phyloP scores from a whole-genome alignment of 1,284 basidiomycete species.

The Cronartium quercuum region DNA sequence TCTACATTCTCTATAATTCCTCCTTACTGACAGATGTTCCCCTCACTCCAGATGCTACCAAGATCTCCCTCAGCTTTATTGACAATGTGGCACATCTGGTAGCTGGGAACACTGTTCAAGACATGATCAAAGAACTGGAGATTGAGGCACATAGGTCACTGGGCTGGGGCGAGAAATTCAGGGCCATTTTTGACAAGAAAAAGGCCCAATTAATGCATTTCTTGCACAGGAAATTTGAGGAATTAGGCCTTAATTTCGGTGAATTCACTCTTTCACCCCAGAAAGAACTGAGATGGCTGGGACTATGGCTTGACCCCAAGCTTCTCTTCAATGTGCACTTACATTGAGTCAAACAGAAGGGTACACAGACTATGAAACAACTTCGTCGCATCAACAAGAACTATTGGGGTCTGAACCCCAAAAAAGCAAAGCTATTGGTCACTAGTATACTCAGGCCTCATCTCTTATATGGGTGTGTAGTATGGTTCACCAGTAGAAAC shows the following conservation, averaged over 20 bases:
- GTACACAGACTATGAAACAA: neutral
- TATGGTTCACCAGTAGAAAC: neutral
- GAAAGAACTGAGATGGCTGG: neutral
- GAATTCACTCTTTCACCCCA: neutral
- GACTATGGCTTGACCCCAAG: slow-evolving; percentile 13
- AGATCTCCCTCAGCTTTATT: neutral
- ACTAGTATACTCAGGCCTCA: neutral
- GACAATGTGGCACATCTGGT: slow-evolving; percentile 8
- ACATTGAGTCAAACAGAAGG: neutral
- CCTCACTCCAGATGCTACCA: neutral
- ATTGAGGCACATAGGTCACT: neutral
- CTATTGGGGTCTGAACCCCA: neutral
- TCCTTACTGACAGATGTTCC: neutral
- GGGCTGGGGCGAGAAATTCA: neutral
- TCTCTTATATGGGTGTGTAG: neutral
- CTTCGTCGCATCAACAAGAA: neutral
- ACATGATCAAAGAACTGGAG: neutral
- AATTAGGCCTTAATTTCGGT: neutral
- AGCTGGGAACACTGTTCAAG: neutral
- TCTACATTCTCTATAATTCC: slow-evolving; percentile 1
- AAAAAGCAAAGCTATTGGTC: neutral
- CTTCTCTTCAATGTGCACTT: slow-evolving; percentile 3
- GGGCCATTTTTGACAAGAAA: slow-evolving; percentile 5
- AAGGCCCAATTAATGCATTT: neutral
- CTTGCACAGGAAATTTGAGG: neutral